Percentiles rank a stretch among this genome's conserved stretches.
Conservation (phyloP, 768 basidiomycete genomes). For the Mycena alexandri region DNA sequence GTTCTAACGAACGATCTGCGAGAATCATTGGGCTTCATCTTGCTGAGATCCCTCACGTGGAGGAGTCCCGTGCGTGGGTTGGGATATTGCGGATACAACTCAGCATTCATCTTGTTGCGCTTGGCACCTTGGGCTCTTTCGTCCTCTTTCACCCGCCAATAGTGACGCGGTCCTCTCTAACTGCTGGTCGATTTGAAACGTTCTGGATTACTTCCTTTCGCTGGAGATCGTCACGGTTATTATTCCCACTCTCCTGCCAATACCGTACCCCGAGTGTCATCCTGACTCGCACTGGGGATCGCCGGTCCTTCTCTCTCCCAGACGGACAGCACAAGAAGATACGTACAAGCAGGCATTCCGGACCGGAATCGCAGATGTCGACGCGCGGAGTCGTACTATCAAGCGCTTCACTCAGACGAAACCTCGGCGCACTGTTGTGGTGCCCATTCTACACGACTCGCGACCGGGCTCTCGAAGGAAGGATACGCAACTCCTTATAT, state of each 20-base stretch:
- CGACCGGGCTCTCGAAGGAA: too few relatives aligned
- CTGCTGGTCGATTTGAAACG: not conserved
- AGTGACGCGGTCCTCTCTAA: not conserved
- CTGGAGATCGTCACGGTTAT: not conserved
- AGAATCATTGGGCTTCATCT: not conserved
- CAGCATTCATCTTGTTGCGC: not conserved
- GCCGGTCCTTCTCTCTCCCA: too few relatives aligned
- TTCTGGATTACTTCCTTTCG: too few relatives aligned
- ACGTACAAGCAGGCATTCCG: slow-evolving; percentile 2
- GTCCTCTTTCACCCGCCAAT: not conserved
- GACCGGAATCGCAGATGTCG: slow-evolving; percentile 19
- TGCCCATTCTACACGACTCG: too few relatives aligned
- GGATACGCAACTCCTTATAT: too few relatives aligned
- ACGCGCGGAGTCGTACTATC: not conserved
- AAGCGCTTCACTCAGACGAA: too few relatives aligned
- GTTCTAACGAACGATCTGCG: not conserved
- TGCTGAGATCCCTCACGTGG: not conserved
- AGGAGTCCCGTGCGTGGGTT: not conserved
- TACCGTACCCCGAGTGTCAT: too few relatives aligned
- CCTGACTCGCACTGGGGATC: too few relatives aligned
- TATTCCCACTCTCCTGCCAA: too few relatives aligned
- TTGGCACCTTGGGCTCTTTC: too few relatives aligned
- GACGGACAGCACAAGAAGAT: not conserved
- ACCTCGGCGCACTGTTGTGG: too few relatives aligned
- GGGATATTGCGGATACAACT: not conserved